A percentile compares a stretch with the other conserved stretches of the same genome.
Conservation (phyloP, 306 rosid genomes). For the Bauhinia variegata region DNA sequence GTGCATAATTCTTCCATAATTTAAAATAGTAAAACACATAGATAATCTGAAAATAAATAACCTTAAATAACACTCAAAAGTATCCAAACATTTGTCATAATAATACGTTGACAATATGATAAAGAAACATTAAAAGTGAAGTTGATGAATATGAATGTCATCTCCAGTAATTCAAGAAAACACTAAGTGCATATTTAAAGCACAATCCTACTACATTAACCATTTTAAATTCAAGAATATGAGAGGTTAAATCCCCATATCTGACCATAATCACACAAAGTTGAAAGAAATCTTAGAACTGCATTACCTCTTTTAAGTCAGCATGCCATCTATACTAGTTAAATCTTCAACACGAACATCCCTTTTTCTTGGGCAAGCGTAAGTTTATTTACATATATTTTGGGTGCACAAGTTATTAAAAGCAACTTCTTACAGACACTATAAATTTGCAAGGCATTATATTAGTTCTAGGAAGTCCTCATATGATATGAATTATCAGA, state of each 20-base stretch:
- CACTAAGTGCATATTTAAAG: not conserved
- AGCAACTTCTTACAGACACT: not conserved
- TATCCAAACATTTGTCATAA: too few relatives aligned
- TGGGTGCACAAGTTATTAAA: not conserved
- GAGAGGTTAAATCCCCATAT: slow-evolving; percentile 15
- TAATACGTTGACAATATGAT: too few relatives aligned
- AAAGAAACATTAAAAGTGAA: too few relatives aligned
- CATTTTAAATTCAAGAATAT: not conserved
- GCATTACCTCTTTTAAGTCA: not conserved
- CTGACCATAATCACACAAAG: not conserved
- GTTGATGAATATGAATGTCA: too few relatives aligned
- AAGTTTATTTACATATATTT: not conserved
- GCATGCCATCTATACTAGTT: not conserved
- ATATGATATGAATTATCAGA: not conserved
- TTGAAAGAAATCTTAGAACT: not conserved
- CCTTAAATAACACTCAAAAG: too few relatives aligned
- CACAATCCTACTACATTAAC: not conserved
- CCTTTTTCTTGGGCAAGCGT: too few relatives aligned
- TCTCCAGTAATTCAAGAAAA: not conserved
- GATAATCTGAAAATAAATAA: too few relatives aligned
- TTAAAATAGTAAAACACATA: too few relatives aligned
- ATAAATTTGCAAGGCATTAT: not conserved
- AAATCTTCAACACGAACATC: not conserved
- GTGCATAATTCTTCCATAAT: too few relatives aligned
- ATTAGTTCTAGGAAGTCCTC: not conserved